A percentile compares a stretch with the other conserved stretches of the same genome.
Evolutionary conservation across 345 rosid species (phyloP).

Genomic region (Eucalyptus globulus): DNA sequence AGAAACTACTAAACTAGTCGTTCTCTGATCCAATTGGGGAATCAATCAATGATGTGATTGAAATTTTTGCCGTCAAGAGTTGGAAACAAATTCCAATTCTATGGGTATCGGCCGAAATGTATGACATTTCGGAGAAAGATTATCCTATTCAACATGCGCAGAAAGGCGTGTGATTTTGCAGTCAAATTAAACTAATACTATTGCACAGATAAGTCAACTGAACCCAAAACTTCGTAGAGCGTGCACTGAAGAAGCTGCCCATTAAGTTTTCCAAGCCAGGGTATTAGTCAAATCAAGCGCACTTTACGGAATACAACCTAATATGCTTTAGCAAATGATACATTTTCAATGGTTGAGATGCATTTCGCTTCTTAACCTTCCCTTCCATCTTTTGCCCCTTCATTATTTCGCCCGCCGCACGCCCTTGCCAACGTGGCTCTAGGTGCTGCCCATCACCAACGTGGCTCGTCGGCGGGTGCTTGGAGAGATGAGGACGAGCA

Average conservation of each 20-base stretch:
- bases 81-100: not conserved
- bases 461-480: not conserved
- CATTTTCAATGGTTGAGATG: not conserved
- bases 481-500: not conserved
- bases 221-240: not conserved
- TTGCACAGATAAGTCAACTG: not conserved
- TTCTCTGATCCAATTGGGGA: not conserved
- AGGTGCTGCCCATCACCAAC: not conserved
- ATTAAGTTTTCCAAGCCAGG: not conserved
- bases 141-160: not conserved
- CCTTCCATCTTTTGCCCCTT: not conserved
- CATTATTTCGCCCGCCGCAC: not conserved
- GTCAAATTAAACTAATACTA: not conserved
- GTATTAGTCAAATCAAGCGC: not conserved
- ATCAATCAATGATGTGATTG: not conserved
- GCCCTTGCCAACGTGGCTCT: not conserved
- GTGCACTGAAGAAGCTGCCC: not conserved
- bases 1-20: not conserved
- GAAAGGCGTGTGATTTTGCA: not conserved
- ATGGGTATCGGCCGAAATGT: not conserved
- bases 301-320: not conserved
- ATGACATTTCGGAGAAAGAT: not conserved
- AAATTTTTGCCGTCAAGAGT: not conserved
- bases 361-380: not conserved
- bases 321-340: not conserved